phyloP scores from a whole-genome alignment of 2,329 filamentous ascomycete species.

The Phaeomoniella chlamydospora region DNA sequence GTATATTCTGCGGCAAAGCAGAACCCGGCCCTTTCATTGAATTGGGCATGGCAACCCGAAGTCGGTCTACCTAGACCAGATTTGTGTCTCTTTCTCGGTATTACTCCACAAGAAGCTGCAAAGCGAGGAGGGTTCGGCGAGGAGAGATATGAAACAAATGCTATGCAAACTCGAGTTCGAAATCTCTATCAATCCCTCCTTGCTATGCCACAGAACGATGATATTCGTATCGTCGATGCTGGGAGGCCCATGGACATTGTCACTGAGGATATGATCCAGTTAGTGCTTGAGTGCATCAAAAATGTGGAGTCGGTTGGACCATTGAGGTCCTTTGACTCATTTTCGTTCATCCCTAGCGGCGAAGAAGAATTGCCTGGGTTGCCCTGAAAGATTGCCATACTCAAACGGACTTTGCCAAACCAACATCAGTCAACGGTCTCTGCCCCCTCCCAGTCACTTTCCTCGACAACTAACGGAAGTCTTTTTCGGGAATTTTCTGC shows the following conservation, averaged over 20 bases:
- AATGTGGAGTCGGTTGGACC: constrained; percentile 18
- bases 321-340: constrained; percentile 18
- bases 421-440: constrained; percentile 21
- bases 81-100: constrained; percentile 72
- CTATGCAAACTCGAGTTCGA: constrained; percentile 69
- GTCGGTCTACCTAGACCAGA: constrained; percentile 79
- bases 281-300: constrained; percentile 15
- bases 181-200: constrained; percentile 51
- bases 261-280: constrained; percentile 21
- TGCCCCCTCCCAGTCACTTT: constrained; percentile 39
- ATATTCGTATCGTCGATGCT: constrained; percentile 42
- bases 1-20: constrained; percentile 86
- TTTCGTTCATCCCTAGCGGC: constrained; percentile 11
- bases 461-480: constrained; percentile 33
- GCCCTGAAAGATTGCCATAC: background rate
- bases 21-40: constrained; percentile 52
- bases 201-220: constrained; percentile 29
- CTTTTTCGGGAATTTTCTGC: constrained; percentile 6
- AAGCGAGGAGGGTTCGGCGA: constrained; percentile 73
- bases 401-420: too few relatives aligned
- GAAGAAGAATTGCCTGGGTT: constrained; percentile 3
- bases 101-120: constrained; percentile 58
- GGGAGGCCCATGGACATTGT: constrained; percentile 37
- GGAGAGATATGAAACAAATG: constrained; percentile 75
- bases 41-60: constrained; percentile 76